These are phyloP conservation scores for Haplosporangium sp. DNA, from an alignment of 371 early-diverging fungal genomes.

Conservation along the genomic window DNA sequence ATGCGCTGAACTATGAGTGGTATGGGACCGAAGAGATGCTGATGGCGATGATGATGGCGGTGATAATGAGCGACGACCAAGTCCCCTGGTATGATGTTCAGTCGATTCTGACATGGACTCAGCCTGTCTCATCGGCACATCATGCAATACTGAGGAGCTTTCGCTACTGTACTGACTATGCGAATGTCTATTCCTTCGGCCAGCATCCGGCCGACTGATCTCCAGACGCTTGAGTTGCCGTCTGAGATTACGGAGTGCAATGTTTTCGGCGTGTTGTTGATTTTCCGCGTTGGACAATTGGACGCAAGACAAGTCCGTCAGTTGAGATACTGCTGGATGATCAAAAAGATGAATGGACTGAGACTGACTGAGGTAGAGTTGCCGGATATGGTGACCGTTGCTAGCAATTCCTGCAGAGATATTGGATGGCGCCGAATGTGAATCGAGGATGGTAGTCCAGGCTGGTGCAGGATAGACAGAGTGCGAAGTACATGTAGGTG, in stretches of 20 bases:
- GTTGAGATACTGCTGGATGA: constrained; percentile 1
- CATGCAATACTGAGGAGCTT: background rate
- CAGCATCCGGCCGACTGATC: background rate
- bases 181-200: background rate
- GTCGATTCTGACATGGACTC: background rate
- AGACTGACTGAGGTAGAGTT: background rate
- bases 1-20: no score
- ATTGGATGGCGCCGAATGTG: no score
- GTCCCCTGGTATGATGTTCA: background rate
- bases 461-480: background rate
- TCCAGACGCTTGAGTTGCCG: constrained; percentile 20
- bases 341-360: constrained; percentile 7
- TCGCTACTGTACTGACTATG: background rate
- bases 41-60: background rate
- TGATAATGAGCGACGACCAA: background rate
- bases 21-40: no score
- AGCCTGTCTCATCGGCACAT: background rate
- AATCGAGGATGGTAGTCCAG: background rate
- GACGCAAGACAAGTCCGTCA: constrained; percentile 11
- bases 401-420: constrained; percentile 12
- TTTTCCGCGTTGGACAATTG: background rate
- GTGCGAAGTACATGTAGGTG: no score
- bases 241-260: constrained; percentile 7
- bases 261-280: constrained; percentile 8
- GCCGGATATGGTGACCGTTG: constrained; percentile 19